Conservation (phyloP, 371 early-diverging fungal species). For the Syncephalastrum racemosum region DNA sequence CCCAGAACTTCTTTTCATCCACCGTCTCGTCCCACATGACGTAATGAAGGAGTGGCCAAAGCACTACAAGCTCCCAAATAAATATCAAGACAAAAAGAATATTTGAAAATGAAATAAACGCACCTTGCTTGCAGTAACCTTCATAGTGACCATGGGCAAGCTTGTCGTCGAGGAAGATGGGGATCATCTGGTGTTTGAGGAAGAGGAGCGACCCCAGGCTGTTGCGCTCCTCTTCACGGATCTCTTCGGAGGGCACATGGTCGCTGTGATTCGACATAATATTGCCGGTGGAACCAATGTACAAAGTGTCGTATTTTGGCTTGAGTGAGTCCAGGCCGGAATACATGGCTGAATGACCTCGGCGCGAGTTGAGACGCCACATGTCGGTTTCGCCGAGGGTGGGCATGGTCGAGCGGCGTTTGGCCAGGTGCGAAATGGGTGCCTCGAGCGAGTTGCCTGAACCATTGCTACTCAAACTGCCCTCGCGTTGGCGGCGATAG, state of each 20-base stretch:
- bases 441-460: conserved; percentile 3
- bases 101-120: background rate
- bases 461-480: conserved; percentile 1
- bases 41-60: conserved; percentile 99
- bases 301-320: conserved; percentile 51
- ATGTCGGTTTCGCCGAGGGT: conserved; percentile 28
- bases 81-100: background rate
- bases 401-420: conserved; percentile 30
- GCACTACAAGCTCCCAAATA: conserved; percentile 43
- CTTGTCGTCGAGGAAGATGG: conserved; percentile 78
- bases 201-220: conserved; percentile 41
- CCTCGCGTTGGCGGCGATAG: background rate
- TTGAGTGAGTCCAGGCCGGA: conserved; percentile 66
- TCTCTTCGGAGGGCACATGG: conserved; percentile 17
- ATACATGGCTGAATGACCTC: conserved; percentile 79
- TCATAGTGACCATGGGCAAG: conserved; percentile 79
- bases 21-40: conserved; percentile 79
- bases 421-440: conserved; percentile 36
- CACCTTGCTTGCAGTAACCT: conserved; percentile 91
- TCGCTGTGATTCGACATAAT: conserved; percentile 44
- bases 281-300: conserved; percentile 75
- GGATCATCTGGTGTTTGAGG: conserved; percentile 60
- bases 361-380: conserved; percentile 46
- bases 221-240: conserved; percentile 43
- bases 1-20: conserved; percentile 80